Evolutionary conservation across 2,329 filamentous ascomycete species (phyloP).

Genomic region (Botrytis aclada): DNA sequence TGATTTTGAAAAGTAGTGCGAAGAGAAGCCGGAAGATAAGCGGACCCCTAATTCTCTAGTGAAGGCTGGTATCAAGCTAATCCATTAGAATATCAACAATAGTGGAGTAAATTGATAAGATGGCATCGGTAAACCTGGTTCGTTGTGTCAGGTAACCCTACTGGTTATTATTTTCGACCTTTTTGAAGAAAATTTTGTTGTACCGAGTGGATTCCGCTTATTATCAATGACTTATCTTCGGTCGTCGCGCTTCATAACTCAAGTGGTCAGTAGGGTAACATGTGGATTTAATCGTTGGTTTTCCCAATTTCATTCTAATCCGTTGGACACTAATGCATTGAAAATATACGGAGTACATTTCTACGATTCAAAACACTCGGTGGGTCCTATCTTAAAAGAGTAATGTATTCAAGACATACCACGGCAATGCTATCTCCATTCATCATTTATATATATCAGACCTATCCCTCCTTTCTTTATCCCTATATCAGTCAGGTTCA

Average conservation of each 20-base stretch:
- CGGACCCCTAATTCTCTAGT: conserved; percentile 17
- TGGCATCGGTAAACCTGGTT: conserved; percentile 15
- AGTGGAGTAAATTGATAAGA: conserved; percentile 16
- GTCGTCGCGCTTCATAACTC: neutral
- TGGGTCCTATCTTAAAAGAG: conserved; percentile 7
- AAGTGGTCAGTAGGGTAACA: conserved; percentile 3
- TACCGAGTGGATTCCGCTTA: conserved; percentile 9
- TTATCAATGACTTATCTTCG: conserved; percentile 16
- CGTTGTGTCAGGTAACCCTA: neutral
- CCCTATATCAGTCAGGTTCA: neutral
- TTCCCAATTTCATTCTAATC: conserved; percentile 12
- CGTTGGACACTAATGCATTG: conserved; percentile 14
- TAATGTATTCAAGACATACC: conserved; percentile 9
- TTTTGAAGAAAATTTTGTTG: neutral
- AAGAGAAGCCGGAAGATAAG: conserved; percentile 21
- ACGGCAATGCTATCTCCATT: neutral
- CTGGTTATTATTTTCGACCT: neutral
- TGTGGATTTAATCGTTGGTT: conserved; percentile 10
- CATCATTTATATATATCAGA: conserved; percentile 17
- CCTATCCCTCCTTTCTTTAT: neutral
- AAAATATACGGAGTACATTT: conserved; percentile 2
- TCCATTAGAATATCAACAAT: neutral
- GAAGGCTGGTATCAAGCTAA: neutral
- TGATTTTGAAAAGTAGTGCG: neutral
- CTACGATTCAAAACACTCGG: conserved; percentile 17